Evolutionary conservation across 1,284 basidiomycete genomes (phyloP).

Genomic region (Taiwanofungus camphoratus): DNA sequence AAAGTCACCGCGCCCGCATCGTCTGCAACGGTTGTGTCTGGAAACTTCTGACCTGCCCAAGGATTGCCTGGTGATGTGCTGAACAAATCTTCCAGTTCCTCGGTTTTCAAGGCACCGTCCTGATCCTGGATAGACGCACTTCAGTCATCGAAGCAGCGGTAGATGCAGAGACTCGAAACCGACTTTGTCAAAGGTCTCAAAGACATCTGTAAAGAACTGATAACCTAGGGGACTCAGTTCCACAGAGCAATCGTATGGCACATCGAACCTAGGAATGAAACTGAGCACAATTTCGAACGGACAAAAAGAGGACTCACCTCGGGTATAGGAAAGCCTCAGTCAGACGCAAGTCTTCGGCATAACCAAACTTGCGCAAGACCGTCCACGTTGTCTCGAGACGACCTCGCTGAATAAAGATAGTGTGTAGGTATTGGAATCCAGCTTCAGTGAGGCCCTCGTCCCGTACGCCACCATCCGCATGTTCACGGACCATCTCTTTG

Average conservation of each 20-base stretch:
- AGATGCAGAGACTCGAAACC: conserved; percentile 10
- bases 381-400: conserved; percentile 98
- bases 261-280: conserved; percentile 67
- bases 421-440: conserved; percentile 94
- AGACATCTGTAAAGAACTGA: conserved; percentile 96
- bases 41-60: conserved; percentile 83
- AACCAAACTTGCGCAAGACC: conserved; percentile 91
- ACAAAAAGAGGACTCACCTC: conserved; percentile 56
- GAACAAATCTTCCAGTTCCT: conserved; percentile 88
- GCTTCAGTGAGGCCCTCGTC: conserved; percentile 85
- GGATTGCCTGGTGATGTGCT: conserved; percentile 94
- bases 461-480: conserved; percentile 62
- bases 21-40: conserved; percentile 86
- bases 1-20: conserved; percentile 89
- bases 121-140: conserved; percentile 58
- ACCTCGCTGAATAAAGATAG: conserved; percentile 95
- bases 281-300: conserved; percentile 9
- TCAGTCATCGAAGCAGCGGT: not conserved
- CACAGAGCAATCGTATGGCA: conserved; percentile 89
- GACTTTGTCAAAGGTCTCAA: conserved; percentile 94
- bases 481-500: conserved; percentile 77
- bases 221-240: conserved; percentile 92
- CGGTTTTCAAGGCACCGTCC: conserved; percentile 85
- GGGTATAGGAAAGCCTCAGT: conserved; percentile 86
- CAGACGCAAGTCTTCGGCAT: conserved; percentile 89